Percentiles rank a stretch among this genome's conserved stretches.
phyloP scores from a whole-genome alignment of 306 rosid genomes.

The Glycine latifolia region DNA sequence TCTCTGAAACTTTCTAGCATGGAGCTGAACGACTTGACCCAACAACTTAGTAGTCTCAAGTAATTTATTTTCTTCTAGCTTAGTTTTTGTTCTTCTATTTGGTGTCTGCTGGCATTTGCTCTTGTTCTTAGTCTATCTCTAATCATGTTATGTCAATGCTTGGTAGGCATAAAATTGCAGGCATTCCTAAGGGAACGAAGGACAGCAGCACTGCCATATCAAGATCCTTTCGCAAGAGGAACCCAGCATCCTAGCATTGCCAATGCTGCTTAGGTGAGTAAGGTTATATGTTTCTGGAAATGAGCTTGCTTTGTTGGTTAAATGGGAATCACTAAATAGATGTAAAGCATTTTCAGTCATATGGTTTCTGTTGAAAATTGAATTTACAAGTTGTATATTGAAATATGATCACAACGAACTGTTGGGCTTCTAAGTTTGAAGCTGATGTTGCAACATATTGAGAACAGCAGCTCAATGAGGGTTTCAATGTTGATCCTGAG shows the following conservation, averaged over 20 bases:
- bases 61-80: constrained; percentile 10
- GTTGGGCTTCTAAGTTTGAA: constrained; percentile 17
- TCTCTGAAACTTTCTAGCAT: constrained; percentile 66
- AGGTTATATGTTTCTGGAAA: constrained; percentile 31
- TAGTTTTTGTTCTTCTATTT: neutral
- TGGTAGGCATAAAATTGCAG: constrained; percentile 52
- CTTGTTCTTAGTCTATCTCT: neutral
- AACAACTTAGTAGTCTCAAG: constrained; percentile 59
- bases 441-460: constrained; percentile 24
- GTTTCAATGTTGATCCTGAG: neutral
- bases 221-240: constrained; percentile 44
- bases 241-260: constrained; percentile 22
- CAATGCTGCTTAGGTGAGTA: neutral
- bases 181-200: constrained; percentile 35
- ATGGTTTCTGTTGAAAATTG: constrained; percentile 31
- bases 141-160: constrained; percentile 10
- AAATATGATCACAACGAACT: neutral
- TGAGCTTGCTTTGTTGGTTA: constrained; percentile 34
- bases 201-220: constrained; percentile 38
- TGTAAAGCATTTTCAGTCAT: constrained; percentile 11
- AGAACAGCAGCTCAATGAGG: constrained; percentile 8
- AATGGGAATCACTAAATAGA: neutral
- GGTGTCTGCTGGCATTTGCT: neutral
- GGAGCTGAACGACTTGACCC: constrained; percentile 63
- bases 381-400: constrained; percentile 1